Evolutionary conservation across 768 basidiomycete species (phyloP).

Genomic region (Termitomyces eurrhizus): DNA sequence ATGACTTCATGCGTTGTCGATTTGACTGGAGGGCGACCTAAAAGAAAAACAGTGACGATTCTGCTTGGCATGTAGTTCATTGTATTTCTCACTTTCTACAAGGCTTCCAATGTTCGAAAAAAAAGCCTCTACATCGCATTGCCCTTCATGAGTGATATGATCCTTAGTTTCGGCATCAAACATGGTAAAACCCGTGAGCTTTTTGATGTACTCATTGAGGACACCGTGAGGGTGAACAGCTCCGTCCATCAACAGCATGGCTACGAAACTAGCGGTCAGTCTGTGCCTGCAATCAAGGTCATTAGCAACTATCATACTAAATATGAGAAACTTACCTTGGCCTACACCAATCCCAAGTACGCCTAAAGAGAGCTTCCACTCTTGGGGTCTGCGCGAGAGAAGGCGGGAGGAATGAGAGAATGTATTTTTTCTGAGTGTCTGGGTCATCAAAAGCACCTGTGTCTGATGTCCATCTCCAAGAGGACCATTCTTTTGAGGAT

Average conservation of each 20-base stretch:
- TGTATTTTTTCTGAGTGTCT: no score
- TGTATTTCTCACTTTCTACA: not conserved
- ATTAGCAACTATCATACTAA: not conserved
- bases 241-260: not conserved
- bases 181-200: not conserved
- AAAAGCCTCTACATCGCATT: no score
- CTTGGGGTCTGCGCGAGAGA: not conserved
- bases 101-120: not conserved
- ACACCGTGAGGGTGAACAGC: not conserved
- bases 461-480: no score
- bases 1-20: constrained; percentile 1
- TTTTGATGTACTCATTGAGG: not conserved
- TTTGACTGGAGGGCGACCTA: not conserved
- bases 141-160: no score
- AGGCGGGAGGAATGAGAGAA: not conserved
- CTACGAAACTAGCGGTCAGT: not conserved
- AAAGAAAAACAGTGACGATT: not conserved
- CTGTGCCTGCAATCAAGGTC: not conserved
- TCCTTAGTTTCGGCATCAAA: not conserved
- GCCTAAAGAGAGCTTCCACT: not conserved
- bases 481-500: no score
- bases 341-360: not conserved
- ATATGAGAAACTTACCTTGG: not conserved
- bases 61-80: no score
- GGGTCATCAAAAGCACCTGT: no score